These are phyloP conservation scores for Hypericum androsaemum DNA, from an alignment of 345 rosid species.

Conservation along the genomic window DNA sequence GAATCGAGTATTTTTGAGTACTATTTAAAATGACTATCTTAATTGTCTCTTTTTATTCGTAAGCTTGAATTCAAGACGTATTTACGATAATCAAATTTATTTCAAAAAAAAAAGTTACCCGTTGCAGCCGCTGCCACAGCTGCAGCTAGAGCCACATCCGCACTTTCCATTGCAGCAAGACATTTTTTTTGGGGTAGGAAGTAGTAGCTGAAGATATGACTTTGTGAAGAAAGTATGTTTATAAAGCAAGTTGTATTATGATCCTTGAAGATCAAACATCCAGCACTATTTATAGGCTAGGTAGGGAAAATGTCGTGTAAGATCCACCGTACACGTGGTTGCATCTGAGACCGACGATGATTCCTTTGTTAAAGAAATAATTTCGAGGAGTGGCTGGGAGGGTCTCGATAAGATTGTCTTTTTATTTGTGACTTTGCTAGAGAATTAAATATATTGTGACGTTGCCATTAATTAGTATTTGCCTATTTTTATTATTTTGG, in stretches of 20 bases:
- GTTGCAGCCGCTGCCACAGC: slow-evolving; percentile 1
- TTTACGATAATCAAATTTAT: too few species aligned
- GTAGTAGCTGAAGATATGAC: not conserved
- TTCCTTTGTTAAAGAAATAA: too few species aligned
- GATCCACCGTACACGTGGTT: not conserved
- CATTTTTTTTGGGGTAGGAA: not conserved
- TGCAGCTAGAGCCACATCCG: slow-evolving; percentile 3
- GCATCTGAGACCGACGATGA: not conserved
- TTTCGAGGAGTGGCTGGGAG: too few species aligned
- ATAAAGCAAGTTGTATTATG: not conserved
- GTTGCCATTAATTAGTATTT: too few species aligned
- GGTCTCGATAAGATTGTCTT: too few species aligned
- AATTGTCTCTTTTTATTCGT: too few species aligned
- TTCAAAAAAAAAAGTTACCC: not conserved
- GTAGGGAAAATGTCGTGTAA: not conserved
- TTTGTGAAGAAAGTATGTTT: not conserved
- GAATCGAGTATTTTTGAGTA: too few species aligned
- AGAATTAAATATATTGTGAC: too few species aligned
- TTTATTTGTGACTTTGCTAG: too few species aligned
- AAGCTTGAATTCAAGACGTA: too few species aligned
- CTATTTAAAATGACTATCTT: too few species aligned
- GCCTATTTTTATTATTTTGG: too few species aligned
- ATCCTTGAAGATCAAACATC: not conserved
- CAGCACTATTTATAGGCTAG: not conserved
- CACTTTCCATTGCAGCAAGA: slow-evolving; percentile 3